Conservation (phyloP, 1,284 basidiomycete genomes). For the Cystobasidiaceae sp. region DNA sequence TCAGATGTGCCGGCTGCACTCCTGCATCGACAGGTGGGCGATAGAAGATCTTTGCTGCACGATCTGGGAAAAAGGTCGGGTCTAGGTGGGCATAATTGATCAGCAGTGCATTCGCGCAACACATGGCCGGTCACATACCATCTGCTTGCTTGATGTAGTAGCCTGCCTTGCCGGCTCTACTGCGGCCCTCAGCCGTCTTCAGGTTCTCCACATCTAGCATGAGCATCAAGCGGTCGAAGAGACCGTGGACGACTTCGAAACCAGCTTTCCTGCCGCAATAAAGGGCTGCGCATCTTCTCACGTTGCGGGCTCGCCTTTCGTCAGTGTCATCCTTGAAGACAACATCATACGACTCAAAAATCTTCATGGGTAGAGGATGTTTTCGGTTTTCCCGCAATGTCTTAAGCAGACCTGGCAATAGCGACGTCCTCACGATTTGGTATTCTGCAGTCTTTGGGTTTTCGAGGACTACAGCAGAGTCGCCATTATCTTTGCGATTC, state of each 20-base stretch:
- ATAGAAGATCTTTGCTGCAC: slow-evolving; percentile 85
- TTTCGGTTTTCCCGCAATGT: slow-evolving; percentile 94
- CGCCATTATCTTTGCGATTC: slow-evolving; percentile 75
- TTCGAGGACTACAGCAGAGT: slow-evolving; percentile 77
- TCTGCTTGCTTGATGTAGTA: slow-evolving; percentile 86
- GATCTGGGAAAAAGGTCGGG: slow-evolving; percentile 87
- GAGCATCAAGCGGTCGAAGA: slow-evolving; percentile 90
- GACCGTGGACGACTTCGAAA: slow-evolving; percentile 93
- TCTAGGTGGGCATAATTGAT: slow-evolving; percentile 52
- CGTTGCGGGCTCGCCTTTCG: slow-evolving; percentile 82
- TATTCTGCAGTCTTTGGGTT: slow-evolving; percentile 98
- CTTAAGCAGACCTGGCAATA: slow-evolving; percentile 92
- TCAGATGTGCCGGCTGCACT: slow-evolving; percentile 31
- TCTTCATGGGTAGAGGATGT: slow-evolving; percentile 81
- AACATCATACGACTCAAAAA: slow-evolving; percentile 92
- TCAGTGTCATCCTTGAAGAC: slow-evolving; percentile 73
- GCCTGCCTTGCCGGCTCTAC: slow-evolving; percentile 57
- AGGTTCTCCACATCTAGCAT: slow-evolving; percentile 85
- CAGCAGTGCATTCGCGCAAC: neutral
- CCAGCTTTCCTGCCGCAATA: slow-evolving; percentile 96
- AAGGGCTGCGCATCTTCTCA: slow-evolving; percentile 77
- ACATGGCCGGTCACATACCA: slow-evolving; percentile 55
- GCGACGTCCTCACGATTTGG: slow-evolving; percentile 92
- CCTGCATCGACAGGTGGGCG: slow-evolving; percentile 55
- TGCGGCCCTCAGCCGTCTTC: slow-evolving; percentile 52